A percentile compares a stretch with the other conserved stretches of the same genome.
phyloP scores from a whole-genome alignment of 225 moss, liverwort and hornwort species.

The Straminergon stramineum region DNA sequence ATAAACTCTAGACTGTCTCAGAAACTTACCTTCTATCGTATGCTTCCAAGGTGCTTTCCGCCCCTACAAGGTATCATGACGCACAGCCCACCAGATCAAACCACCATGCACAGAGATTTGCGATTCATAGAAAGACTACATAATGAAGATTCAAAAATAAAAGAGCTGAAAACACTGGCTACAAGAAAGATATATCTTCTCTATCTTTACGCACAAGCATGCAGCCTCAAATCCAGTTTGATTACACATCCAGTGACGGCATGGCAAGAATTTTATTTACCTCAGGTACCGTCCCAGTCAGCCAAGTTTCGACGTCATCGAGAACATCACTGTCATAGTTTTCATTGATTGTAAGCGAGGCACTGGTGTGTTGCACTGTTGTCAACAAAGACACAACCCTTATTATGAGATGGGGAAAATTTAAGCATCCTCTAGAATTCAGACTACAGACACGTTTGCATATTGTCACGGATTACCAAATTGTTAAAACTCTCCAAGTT shows the following conservation, averaged over 20 bases:
- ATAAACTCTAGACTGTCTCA: background rate
- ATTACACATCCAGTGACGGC: background rate
- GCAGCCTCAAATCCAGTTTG: background rate
- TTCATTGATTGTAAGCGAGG: slow-evolving; percentile 94
- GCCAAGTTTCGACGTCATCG: slow-evolving; percentile 85
- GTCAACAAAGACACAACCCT: background rate
- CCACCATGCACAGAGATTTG: background rate
- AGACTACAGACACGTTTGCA: background rate
- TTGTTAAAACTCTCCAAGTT: background rate
- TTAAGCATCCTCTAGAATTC: background rate
- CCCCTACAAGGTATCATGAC: slow-evolving; percentile 34
- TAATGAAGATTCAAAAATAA: background rate
- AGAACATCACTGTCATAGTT: slow-evolving; percentile 91
- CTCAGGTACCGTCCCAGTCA: slow-evolving; percentile 81
- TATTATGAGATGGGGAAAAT: background rate
- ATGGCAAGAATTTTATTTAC: slow-evolving; percentile 11
- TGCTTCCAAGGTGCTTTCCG: slow-evolving; percentile 92
- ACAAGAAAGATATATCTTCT: background rate
- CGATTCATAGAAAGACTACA: background rate
- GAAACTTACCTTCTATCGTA: slow-evolving; percentile 70
- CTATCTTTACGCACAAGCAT: background rate
- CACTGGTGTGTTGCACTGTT: slow-evolving; percentile 95
- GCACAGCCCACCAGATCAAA: background rate
- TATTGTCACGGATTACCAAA: background rate
- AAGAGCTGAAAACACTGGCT: background rate